Base-by-base conservation (phyloP, 371 early-diverging fungal species). In the Rhizomucor miehei region DNA sequence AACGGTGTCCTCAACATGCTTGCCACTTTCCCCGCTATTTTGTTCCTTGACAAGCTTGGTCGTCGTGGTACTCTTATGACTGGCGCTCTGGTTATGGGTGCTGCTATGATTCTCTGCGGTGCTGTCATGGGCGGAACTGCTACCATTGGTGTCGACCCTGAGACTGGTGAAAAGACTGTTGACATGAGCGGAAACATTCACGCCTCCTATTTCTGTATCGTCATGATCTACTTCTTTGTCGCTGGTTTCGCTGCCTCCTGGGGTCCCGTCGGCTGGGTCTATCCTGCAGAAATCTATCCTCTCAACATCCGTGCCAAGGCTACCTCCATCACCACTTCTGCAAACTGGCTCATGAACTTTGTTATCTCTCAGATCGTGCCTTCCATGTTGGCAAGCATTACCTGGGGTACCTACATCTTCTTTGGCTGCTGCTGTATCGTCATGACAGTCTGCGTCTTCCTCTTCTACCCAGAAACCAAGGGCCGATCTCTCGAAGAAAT, bases 1-100 rank as follows among this genome's bases (percentile, higher is more conserved):
- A 84, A 89, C 41, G 89, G 90, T 61, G 76, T 85, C 51, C 67
- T 90, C 45, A 89, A 90, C 60, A 74, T 88, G 54, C 50, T 86
- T 47, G 71, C 82, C 44, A 90, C 90, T 20, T 77, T 90, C 47
- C 87, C 89, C 23, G 86, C 90, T 43, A 86, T 90, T 44, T 59
- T 90, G 14, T 89, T 54, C 59, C 56, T 77, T 25, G 78, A 77
- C 60, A 62, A 65, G 24, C 62, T 73, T 19, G 78, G 78, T 59
- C 75, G 78, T 60, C 70, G 74, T 57, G 37, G 60, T 51, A 72
- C 70, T 24, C 51, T 77, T 56, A 68, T 77, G 21, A 63, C 62
- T 17, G 78, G 78, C 57, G 75, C 78, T 52, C 13, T 64, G 29
- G 14, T 69, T 35, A 77, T 77, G 78, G 66, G 69, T 56, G n/a